These are phyloP conservation scores for Zostera marina DNA, from an alignment of 116 monocot genomes.

Conservation along the genomic window DNA sequence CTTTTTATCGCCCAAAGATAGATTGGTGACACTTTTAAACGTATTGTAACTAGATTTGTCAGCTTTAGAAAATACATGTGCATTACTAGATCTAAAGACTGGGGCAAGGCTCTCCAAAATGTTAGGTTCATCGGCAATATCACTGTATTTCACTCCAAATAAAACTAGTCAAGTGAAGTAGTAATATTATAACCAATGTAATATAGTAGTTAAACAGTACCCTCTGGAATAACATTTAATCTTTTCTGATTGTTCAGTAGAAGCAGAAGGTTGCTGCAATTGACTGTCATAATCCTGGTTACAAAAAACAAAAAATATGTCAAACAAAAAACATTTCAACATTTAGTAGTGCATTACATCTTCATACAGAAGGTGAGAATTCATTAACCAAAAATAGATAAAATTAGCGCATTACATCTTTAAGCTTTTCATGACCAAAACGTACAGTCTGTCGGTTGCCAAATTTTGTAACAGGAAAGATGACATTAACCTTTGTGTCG, in stretches of 20 bases:
- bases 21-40: not conserved
- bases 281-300: not conserved
- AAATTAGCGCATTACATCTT: not conserved
- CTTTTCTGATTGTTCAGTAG: not conserved
- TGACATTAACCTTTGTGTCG: not conserved
- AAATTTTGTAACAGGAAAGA: conserved; percentile 2
- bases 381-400: not conserved
- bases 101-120: not conserved
- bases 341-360: not conserved
- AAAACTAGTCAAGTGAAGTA: not conserved
- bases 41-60: conserved; percentile 1
- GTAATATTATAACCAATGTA: not conserved
- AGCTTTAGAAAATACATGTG: not conserved
- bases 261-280: not conserved
- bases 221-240: not conserved
- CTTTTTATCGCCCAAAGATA: conserved; percentile 1
- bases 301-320: too few relatives aligned
- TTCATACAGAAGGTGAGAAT: not conserved
- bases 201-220: not conserved
- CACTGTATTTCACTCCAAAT: not conserved
- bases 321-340: not conserved
- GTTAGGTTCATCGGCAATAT: not conserved
- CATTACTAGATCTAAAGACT: not conserved
- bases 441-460: not conserved
- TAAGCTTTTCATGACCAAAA: not conserved